phyloP scores from a whole-genome alignment of 2,329 filamentous ascomycete genomes.

The Davidsoniella virescens region DNA sequence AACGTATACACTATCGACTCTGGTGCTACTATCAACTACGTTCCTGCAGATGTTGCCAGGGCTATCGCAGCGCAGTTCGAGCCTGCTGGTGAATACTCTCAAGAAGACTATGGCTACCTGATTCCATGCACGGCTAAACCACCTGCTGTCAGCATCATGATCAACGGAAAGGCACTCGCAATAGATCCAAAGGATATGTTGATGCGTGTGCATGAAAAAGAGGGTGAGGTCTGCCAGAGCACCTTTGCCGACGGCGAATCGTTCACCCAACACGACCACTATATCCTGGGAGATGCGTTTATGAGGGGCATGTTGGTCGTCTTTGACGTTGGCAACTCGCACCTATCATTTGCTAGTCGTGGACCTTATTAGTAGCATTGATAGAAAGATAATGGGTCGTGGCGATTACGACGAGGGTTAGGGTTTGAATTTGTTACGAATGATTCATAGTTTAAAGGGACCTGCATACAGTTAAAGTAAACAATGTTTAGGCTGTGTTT shows the following conservation, averaged over 20 bases:
- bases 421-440: too few relatives aligned
- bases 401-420: too few relatives aligned
- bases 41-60: slow-evolving; percentile 17
- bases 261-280: slow-evolving; percentile 22
- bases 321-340: slow-evolving; percentile 27
- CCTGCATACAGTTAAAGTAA: too few relatives aligned
- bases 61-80: slow-evolving; percentile 16
- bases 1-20: slow-evolving; percentile 16
- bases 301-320: slow-evolving; percentile 33
- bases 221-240: not conserved
- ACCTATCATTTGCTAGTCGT: slow-evolving; percentile 26
- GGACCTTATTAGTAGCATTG: slow-evolving; percentile 3
- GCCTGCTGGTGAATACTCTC: slow-evolving; percentile 16
- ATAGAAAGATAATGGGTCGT: too few relatives aligned
- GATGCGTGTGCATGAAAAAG: not conserved
- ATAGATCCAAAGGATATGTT: slow-evolving; percentile 8
- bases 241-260: not conserved
- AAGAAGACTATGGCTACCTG: slow-evolving; percentile 17
- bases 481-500: too few relatives aligned
- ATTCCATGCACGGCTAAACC: slow-evolving; percentile 17
- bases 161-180: slow-evolving; percentile 15
- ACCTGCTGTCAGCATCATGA: slow-evolving; percentile 18
- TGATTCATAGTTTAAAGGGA: too few relatives aligned
- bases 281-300: slow-evolving; percentile 33
- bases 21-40: slow-evolving; percentile 18